Conservation (phyloP, 306 rosid species). For the Myrica gale region DNA sequence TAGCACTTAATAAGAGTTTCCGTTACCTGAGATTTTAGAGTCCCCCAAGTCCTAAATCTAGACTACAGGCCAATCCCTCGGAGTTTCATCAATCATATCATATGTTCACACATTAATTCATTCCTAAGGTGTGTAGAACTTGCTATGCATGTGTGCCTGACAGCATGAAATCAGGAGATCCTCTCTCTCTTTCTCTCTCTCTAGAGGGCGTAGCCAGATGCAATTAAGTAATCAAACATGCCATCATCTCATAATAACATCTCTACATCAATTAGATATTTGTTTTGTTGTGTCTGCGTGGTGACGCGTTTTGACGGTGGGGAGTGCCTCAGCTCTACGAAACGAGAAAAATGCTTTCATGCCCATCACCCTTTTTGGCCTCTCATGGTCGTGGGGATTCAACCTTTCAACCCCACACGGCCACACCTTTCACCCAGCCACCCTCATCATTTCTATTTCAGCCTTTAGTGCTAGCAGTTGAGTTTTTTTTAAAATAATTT, state of each 20-base stretch:
- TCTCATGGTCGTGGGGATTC: conserved; percentile 13
- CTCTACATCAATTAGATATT: neutral
- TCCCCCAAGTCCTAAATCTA: too few relatives aligned
- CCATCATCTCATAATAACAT: conserved; percentile 32
- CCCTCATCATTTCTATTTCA: conserved; percentile 31
- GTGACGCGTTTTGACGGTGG: conserved; percentile 18
- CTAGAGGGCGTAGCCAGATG: neutral
- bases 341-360: conserved; percentile 34
- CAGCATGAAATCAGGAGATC: neutral
- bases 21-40: too few relatives aligned
- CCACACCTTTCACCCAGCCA: conserved; percentile 17
- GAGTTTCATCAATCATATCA: too few relatives aligned
- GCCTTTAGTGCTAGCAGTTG: conserved; percentile 19
- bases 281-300: conserved; percentile 24
- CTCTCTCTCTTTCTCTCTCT: neutral
- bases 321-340: neutral
- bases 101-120: too few relatives aligned
- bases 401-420: conserved; percentile 2
- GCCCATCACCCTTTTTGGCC: conserved; percentile 33
- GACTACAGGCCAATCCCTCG: too few relatives aligned
- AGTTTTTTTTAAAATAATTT: neutral
- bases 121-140: too few relatives aligned
- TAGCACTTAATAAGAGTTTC: too few relatives aligned
- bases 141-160: neutral
- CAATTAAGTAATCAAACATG: conserved; percentile 31